Evolutionary conservation across 2,329 filamentous ascomycete genomes (phyloP), one percentile per base, ranked within the genome.

Genomic region (Pseudopyrenochaeta lycopersici): DNA sequence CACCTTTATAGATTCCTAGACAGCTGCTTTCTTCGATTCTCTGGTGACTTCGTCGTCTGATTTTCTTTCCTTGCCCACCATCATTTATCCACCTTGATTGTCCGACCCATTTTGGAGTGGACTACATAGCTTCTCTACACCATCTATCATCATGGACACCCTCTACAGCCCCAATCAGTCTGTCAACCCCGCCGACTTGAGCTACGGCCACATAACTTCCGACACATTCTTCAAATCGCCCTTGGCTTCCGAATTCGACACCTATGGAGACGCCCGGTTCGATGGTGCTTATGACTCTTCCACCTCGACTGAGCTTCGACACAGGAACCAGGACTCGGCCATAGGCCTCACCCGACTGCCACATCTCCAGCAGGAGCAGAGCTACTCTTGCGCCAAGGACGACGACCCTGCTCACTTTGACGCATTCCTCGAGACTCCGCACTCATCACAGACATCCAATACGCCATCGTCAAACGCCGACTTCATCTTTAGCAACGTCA

Each of bases 401-500:
- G 23, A 27, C 23, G 23, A 27, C 23, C 23, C 23, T 27, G 23
- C 23, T 27, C 4, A 27, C 23, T 27, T 27, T 9, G n/a, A 27
- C 14, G 53, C 43, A 7, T 60, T 58, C 49, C n/a, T n/a, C 54
- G 56, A 40, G 46, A 30, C 42, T 44, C 47, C 60, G 5, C 63
- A 64, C 7, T 70, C 67, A 9, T 60, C 67, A 14, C 54, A 56
- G 14, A 62, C 60, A 6, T 66, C 67, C 9, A 71, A 67, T 52
- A 70, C 64, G 14, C 63, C 69, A 5, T 73, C 70, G 6, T 67
- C 69, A 4, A 57, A 67, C 53, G 58, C 57, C 49, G 60, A 64
- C 53, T 60, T 67, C 45, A 58, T 72, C 39, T 74, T 72, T 49
- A 71, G 71, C 64, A 64, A 65, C 17, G 61, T 63, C 49, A 72